Evolutionary conservation across 345 rosid genomes (phyloP).

Genomic region (Euphorbia tirucalli): DNA sequence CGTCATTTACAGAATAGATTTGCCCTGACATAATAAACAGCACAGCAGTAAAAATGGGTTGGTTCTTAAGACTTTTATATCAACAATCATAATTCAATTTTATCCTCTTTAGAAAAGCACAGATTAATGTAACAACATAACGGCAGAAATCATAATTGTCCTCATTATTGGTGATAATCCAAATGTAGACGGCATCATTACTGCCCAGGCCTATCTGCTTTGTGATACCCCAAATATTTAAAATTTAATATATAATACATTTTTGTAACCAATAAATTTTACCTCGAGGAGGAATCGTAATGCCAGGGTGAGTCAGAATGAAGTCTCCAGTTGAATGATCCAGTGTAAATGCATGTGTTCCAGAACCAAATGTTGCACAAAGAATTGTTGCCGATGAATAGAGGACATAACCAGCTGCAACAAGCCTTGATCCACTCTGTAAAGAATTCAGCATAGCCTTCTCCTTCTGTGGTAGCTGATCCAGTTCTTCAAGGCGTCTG

Average conservation of each 20-base stretch:
- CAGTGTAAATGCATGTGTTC: slow-evolving; percentile 85
- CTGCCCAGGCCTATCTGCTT: too few species aligned
- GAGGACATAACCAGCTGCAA: slow-evolving; percentile 84
- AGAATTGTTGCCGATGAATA: slow-evolving; percentile 91
- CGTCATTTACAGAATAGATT: slow-evolving; percentile 92
- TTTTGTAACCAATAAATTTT: slow-evolving; percentile 1
- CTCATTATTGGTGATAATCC: too few species aligned
- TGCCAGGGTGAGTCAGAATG: slow-evolving; percentile 70
- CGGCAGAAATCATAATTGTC: too few species aligned
- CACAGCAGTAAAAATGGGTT: slow-evolving; percentile 8
- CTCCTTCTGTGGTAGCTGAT: slow-evolving; percentile 64
- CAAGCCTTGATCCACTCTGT: slow-evolving; percentile 71
- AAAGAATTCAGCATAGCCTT: slow-evolving; percentile 72
- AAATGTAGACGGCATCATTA: too few species aligned
- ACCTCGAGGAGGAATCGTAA: slow-evolving; percentile 87
- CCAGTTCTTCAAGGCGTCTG: slow-evolving; percentile 66
- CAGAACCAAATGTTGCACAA: slow-evolving; percentile 82
- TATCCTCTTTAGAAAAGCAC: too few species aligned
- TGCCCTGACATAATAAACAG: slow-evolving; percentile 59
- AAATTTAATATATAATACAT: neutral
- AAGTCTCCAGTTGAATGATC: slow-evolving; percentile 87
- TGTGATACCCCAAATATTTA: too few species aligned
- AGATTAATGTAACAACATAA: too few species aligned
- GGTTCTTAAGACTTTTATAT: neutral
- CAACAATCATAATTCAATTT: neutral